Base-by-base conservation (phyloP, 2,329 filamentous ascomycete species). In the Berkeleyomyces rouxiae region DNA sequence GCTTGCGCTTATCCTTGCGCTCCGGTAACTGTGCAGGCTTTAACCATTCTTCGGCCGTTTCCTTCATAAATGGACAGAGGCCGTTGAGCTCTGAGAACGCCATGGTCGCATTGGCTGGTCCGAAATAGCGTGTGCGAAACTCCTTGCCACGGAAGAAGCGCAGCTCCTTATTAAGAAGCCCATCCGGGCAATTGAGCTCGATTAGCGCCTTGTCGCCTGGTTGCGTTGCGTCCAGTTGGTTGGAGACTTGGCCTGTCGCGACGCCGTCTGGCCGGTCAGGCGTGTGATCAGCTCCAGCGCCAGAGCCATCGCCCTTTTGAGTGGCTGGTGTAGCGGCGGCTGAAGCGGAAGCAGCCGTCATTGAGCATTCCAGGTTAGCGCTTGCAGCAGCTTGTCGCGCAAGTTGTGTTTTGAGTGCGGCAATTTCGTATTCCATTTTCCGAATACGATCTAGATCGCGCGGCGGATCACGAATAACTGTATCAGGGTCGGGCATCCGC, bases 11-110 rank as follows among this genome's bases (percentile, higher is more conserved):
- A 67, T 83, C 80, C 71, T 83, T 82, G 66, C 75, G 74, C 49
- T 77, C 73, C 66, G 80, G 78, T 36, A 82, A 75, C 44, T 81
- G 79, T 53, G 83, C 76, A 6, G 81, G 81, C 60, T 78, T 76
- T 62, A 84, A 74, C 79, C 81, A 83, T 69, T 83, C 79, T 61
- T 82, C 79, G 7, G 81, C 80, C 0, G 80, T 83, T 71, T 83
- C 80, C 66, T 78, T 79, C 81, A 84, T 83, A 64, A 83, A 83
- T 11, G 79, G 78, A 55, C 76, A 79, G 55, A 84, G 74, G 2
- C 81, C 81, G 2, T 78, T 78, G 67, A 81, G 72, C 73, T 82
- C 80, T 59, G 78, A 77, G 68, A 83, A 81, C 9, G 81, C 81
- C 71, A 82, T 79, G 71, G 78, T 82, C 53, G 80, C 79, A 67